Conservation (phyloP, 2,329 filamentous ascomycete genomes). For the Helotiales sp. region DNA sequence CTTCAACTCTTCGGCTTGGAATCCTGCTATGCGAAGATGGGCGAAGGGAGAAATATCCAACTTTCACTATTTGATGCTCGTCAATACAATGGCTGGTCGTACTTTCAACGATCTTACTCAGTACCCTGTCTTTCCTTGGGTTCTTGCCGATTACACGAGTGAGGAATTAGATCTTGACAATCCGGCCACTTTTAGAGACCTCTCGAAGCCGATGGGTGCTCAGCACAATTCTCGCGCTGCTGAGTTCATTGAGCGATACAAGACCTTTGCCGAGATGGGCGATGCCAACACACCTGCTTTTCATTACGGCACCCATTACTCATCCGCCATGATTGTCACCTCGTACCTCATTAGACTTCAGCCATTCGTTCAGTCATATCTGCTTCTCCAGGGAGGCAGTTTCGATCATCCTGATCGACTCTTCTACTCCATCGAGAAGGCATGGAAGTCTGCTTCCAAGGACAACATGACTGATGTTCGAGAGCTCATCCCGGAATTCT, state of each 20-base stretch:
- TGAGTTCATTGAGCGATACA: conserved; percentile 83
- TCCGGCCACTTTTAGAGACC: conserved; percentile 83
- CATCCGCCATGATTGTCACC: conserved; percentile 97
- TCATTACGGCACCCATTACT: conserved; percentile 98
- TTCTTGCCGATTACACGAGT: conserved; percentile 93
- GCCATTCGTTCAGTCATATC: conserved; percentile 94
- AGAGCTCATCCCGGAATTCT: conserved; percentile 96
- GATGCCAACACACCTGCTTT: conserved; percentile 78
- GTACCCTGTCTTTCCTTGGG: conserved; percentile 98
- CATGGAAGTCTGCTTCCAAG: conserved; percentile 88
- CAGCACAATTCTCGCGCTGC: conserved; percentile 77
- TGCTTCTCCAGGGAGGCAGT: conserved; percentile 90
- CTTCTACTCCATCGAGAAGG: conserved; percentile 89
- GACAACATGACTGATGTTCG: conserved; percentile 94
- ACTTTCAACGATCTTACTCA: conserved; percentile 99
- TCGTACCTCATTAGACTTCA: conserved; percentile 95
- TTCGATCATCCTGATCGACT: conserved; percentile 96
- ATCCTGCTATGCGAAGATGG: conserved; percentile 88
- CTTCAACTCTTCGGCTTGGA: conserved; percentile 82
- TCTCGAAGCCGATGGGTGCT: conserved; percentile 95
- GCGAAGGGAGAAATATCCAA: conserved; percentile 95
- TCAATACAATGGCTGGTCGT: conserved; percentile 95
- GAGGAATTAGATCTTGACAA: conserved; percentile 87
- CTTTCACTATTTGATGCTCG: conserved; percentile 97
- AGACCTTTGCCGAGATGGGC: conserved; percentile 87